Conservation (phyloP, 805 yeast genomes). For the Ogataea methylovora region DNA sequence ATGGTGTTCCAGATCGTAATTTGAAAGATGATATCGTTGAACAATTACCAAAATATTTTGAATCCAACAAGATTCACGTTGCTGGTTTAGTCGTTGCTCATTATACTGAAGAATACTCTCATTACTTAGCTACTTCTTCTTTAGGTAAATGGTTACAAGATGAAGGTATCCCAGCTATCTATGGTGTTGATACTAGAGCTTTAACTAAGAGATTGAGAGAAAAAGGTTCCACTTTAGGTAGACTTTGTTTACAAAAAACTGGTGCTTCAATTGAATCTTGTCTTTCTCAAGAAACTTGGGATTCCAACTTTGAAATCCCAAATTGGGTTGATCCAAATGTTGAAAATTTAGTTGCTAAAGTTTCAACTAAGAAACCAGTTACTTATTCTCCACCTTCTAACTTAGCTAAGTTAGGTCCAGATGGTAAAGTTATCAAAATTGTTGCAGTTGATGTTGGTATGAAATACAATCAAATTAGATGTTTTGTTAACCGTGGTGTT, state of each 20-base stretch:
- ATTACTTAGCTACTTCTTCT: slow-evolving; percentile 86
- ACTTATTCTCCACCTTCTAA: slow-evolving; percentile 64
- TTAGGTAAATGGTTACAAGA: slow-evolving; percentile 90
- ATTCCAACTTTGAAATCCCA: slow-evolving; percentile 56
- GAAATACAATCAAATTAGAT: slow-evolving; percentile 96
- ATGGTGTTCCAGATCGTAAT: slow-evolving; percentile 94
- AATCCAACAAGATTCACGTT: slow-evolving; percentile 85
- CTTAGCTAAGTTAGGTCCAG: slow-evolving; percentile 45
- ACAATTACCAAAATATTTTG: slow-evolving; percentile 84
- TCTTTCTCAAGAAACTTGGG: slow-evolving; percentile 43
- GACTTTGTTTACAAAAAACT: slow-evolving; percentile 58
- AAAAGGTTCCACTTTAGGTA: slow-evolving; percentile 88
- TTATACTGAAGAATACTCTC: slow-evolving; percentile 94
- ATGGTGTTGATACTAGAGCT: slow-evolving; percentile 96
- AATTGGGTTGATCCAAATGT: slow-evolving; percentile 93
- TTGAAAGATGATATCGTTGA: slow-evolving; percentile 67
- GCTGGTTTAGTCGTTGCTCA: slow-evolving; percentile 97
- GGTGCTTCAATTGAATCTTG: slow-evolving; percentile 24
- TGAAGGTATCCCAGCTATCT: slow-evolving; percentile 90
- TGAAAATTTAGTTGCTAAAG: slow-evolving; percentile 86
- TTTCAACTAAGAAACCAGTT: slow-evolving; percentile 70
- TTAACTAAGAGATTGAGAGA: slow-evolving; percentile 90
- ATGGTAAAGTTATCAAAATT: slow-evolving; percentile 76
- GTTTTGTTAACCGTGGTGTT: slow-evolving; percentile 93
- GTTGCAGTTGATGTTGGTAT: slow-evolving; percentile 95